Evolutionary conservation across 176 grass and related monocot species (phyloP), one percentile per base, ranked within the genome.

Genomic region (Microstegium vimineum): DNA sequence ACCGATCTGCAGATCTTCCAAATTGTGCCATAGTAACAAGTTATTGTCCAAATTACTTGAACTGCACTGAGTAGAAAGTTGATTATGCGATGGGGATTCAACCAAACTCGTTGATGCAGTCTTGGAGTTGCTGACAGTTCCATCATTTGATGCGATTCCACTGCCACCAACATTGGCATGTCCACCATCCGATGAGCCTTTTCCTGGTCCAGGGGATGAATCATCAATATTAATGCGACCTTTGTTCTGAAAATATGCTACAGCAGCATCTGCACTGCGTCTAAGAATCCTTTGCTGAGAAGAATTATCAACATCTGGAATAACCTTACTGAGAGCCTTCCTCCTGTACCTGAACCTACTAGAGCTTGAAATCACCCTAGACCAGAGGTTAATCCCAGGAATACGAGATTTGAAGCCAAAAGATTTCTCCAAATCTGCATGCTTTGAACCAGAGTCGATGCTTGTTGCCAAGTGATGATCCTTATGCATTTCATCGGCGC

Each of bases 251-350:
- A 93, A 95, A 85, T 92, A 95, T 59, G 90, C 79, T 43, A 89
- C 75, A 51, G 93, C 96, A 80, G 96, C 96, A 79, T 88, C 46
- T 1, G 96, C 93, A 70, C 96, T 95, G 26, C 83, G 88, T 22
- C 77, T 87, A 49, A 99, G 96, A 80, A 84, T 93, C 78, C 91
- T 91, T 91, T 90, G 85, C 87, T 95, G 92, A 73, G 93, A 93
- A 75, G 89, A 88, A 84, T 79, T 91, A 32, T 78, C 86, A 71
- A 49, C 78, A 79, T 86, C 87, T 36, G 65, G 84, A 14, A 90
- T n/a, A 62, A 89, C 67, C 83, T 95, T 99, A 49, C 62, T 79
- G 69, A 80, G 83, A 75, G 52, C 84, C 66, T 90, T 95, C 23
- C 87, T 91, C 75, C 88, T 95, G 85, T 88, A 85, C 37, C 63